Conservation (phyloP, 192 early-diverging fungal species). For the Linderina pennispora region DNA sequence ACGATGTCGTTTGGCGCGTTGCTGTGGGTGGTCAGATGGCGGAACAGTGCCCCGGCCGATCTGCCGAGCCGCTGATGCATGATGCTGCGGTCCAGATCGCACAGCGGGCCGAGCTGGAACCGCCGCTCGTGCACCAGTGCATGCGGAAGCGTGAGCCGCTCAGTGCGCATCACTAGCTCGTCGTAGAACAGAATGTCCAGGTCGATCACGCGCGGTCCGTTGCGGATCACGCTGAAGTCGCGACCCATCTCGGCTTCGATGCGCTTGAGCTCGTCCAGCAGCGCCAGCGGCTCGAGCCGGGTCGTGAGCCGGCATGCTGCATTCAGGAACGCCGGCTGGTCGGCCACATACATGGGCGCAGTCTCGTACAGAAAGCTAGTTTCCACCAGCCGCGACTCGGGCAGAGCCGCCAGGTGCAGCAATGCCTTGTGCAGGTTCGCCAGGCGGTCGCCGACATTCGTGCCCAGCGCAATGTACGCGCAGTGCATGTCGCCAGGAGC, state of each 20-base stretch:
- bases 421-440: conserved; percentile 76
- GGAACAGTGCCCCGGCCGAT: conserved; percentile 61
- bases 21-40: conserved; percentile 46
- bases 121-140: conserved; percentile 80
- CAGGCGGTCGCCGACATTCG: conserved; percentile 82
- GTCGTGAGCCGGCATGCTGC: conserved; percentile 82
- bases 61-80: conserved; percentile 85
- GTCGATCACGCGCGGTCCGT: conserved; percentile 92
- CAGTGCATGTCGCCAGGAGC: conserved; percentile 7
- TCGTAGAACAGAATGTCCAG: conserved; percentile 96
- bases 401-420: conserved; percentile 19
- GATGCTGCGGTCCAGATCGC: conserved; percentile 86
- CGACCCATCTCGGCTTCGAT: conserved; percentile 84
- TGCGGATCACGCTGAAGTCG: conserved; percentile 55
- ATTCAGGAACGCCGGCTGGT: conserved; percentile 92
- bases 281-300: conserved; percentile 58
- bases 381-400: conserved; percentile 56
- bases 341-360: conserved; percentile 89
- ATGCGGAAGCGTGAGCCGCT: conserved; percentile 83
- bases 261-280: conserved; percentile 74
- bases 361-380: conserved; percentile 98
- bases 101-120: conserved; percentile 91
- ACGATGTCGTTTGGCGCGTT: conserved; percentile 47
- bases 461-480: conserved; percentile 81
- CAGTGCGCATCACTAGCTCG: conserved; percentile 58